Evolutionary conservation across 768 basidiomycete species (phyloP).

Genomic region (Amanita thiersii): DNA sequence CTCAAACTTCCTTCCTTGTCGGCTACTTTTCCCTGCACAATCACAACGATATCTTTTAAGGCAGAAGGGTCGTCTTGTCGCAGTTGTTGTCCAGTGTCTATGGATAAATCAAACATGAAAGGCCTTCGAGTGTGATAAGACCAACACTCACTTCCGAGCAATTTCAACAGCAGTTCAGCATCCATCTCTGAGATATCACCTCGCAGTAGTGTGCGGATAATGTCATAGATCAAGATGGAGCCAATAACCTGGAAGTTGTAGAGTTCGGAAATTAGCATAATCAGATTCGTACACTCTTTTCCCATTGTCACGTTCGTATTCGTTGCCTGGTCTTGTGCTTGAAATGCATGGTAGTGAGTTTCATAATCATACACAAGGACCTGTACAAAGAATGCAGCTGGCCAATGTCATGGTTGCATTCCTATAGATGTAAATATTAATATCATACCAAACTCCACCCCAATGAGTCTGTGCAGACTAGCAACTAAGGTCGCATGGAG

Average conservation of each 20-base stretch:
- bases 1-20: slow-evolving; percentile 41
- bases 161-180: slow-evolving; percentile 82
- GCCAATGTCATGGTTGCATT: neutral
- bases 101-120: slow-evolving; percentile 7
- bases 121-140: neutral
- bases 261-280: slow-evolving; percentile 82
- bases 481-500: slow-evolving; percentile 83
- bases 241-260: slow-evolving; percentile 97
- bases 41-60: slow-evolving; percentile 82
- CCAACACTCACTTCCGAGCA: slow-evolving; percentile 55
- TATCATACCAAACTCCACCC: slow-evolving; percentile 78
- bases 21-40: slow-evolving; percentile 68
- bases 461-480: slow-evolving; percentile 70
- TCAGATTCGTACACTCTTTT: slow-evolving; percentile 86
- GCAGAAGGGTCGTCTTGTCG: slow-evolving; percentile 88
- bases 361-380: slow-evolving; percentile 63
- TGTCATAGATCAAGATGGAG: slow-evolving; percentile 81
- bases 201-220: slow-evolving; percentile 69
- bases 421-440: slow-evolving; percentile 1
- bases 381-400: slow-evolving; percentile 83
- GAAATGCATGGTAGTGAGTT: slow-evolving; percentile 32
- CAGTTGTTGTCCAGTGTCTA: slow-evolving; percentile 89
- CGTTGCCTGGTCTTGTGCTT: slow-evolving; percentile 13
- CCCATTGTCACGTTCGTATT: slow-evolving; percentile 35
- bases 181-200: slow-evolving; percentile 63